Conservation (phyloP, 768 basidiomycete genomes). For the Suillus bovinus region DNA sequence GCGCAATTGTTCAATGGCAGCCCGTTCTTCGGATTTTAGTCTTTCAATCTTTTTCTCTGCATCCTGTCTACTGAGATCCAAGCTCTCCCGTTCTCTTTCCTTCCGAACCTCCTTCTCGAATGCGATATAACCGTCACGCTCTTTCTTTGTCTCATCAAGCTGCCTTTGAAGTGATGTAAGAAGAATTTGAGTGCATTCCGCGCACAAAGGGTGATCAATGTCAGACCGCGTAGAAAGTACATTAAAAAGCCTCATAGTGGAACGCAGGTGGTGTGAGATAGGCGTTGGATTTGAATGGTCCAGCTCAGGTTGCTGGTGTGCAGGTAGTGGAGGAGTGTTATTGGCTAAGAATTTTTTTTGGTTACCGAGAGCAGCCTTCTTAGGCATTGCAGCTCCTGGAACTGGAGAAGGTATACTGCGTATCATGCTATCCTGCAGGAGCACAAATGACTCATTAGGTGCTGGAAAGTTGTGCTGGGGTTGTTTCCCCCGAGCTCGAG, state of each 20-base stretch:
- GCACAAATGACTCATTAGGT: conserved; percentile 89
- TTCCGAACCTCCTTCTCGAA: conserved; percentile 88
- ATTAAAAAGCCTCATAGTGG: conserved; percentile 73
- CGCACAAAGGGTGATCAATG: conserved; percentile 92
- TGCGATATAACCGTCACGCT: conserved; percentile 89
- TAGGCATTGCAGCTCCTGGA: conserved; percentile 43
- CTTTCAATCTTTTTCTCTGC: conserved; percentile 73
- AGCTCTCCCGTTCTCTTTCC: conserved; percentile 73
- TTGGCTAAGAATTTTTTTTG: conserved; percentile 30
- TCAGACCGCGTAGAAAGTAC: conserved; percentile 74
- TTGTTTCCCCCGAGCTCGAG: conserved; percentile 62
- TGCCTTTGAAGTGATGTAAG: conserved; percentile 74
- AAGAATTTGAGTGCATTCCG: conserved; percentile 88
- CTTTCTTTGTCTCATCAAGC: conserved; percentile 87
- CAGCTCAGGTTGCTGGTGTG: conserved; percentile 43
- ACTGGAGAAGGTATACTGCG: conserved; percentile 63
- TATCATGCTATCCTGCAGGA: conserved; percentile 83
- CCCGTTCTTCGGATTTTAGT: conserved; percentile 64
- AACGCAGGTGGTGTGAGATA: conserved; percentile 75
- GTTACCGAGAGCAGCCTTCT: conserved; percentile 41
- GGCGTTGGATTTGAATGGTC: conserved; percentile 68
- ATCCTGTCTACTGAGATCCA: conserved; percentile 60
- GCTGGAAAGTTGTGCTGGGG: conserved; percentile 51
- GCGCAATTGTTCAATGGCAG: conserved; percentile 74
- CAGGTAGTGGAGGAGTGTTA: conserved; percentile 25